These are phyloP conservation scores for Thelonectria blattea DNA, from an alignment of 2,329 filamentous ascomycete species.

Conservation along the genomic window DNA sequence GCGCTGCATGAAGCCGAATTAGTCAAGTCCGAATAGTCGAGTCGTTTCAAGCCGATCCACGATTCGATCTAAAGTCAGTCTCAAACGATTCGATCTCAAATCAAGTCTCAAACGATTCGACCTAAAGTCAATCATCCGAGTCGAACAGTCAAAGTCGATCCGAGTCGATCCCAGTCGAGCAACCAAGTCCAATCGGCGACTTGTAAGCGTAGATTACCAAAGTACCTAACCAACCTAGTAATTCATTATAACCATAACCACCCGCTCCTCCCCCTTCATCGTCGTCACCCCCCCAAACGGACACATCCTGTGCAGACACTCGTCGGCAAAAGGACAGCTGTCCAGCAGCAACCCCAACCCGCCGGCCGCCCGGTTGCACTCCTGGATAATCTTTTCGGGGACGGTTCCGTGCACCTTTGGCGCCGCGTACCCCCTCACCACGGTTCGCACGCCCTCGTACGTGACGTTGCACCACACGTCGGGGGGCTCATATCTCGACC, in stretches of 20 bases:
- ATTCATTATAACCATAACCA: not conserved
- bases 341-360: not conserved
- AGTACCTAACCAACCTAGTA: no score
- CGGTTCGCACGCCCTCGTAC: constrained; percentile 7
- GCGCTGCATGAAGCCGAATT: no score
- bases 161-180: no score
- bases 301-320: not conserved
- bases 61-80: no score
- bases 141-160: no score
- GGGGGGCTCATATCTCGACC: not conserved
- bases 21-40: no score
- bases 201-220: no score
- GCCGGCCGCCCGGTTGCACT: not conserved
- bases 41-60: no score
- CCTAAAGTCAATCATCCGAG: no score
- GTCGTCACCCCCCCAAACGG: not conserved
- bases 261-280: not conserved
- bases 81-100: no score
- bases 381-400: not conserved
- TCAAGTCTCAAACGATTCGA: no score
- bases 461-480: not conserved
- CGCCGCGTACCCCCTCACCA: not conserved
- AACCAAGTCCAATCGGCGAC: no score
- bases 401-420: not conserved
- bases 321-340: not conserved